Evolutionary conservation across 2,329 filamentous ascomycete species (phyloP).

Genomic region (Diaporthe ilicicola): DNA sequence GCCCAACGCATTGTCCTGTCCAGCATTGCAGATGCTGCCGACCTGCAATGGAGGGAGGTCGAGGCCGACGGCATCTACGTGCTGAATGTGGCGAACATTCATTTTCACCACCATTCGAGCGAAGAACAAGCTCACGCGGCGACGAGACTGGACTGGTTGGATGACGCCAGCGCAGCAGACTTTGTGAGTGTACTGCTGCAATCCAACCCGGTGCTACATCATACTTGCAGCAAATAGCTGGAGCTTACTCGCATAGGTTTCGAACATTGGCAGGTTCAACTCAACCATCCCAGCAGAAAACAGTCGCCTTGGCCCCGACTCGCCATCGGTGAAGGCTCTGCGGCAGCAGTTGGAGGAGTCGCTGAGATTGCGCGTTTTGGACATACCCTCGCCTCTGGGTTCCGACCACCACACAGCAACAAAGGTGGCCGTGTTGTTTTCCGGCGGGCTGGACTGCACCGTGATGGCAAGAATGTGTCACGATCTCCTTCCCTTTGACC

Average conservation of each 20-base stretch:
- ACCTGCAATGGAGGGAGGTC: constrained; percentile 76
- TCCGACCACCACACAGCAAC: constrained; percentile 53
- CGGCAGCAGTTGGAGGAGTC: constrained; percentile 66
- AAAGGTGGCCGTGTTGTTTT: constrained; percentile 85
- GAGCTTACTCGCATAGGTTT: constrained; percentile 60
- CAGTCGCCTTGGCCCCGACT: constrained; percentile 47
- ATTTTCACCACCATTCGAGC: neutral
- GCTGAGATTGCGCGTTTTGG: constrained; percentile 68
- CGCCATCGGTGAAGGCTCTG: constrained; percentile 62
- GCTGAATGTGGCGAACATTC: constrained; percentile 58
- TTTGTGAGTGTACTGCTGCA: constrained; percentile 52
- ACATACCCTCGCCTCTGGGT: constrained; percentile 63
- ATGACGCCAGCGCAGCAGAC: constrained; percentile 42
- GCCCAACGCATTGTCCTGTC: constrained; percentile 66
- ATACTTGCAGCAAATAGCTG: constrained; percentile 38
- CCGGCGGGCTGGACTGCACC: constrained; percentile 92
- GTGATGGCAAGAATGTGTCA: constrained; percentile 83
- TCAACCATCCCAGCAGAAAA: constrained; percentile 46
- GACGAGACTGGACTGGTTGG: constrained; percentile 46
- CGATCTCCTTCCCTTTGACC: constrained; percentile 73
- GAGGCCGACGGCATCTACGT: constrained; percentile 84
- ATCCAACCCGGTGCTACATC: constrained; percentile 15
- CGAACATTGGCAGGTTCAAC: constrained; percentile 64
- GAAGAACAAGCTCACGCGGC: neutral
- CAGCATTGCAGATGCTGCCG: constrained; percentile 70